These are phyloP conservation scores for Rubia balearica DNA, from an alignment of 305 asterid species.

Conservation along the genomic window DNA sequence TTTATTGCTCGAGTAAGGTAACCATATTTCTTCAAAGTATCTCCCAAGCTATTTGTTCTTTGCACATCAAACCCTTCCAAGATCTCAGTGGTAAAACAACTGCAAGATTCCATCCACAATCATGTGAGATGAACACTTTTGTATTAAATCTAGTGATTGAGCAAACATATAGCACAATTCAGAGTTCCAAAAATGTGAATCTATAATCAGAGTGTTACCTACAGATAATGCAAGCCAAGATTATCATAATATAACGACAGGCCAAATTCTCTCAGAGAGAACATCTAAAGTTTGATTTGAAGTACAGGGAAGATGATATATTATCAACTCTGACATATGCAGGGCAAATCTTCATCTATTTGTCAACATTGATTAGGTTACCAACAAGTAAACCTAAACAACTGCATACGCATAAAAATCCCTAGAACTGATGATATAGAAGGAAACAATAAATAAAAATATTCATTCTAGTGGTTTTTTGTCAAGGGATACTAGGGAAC, in stretches of 20 bases:
- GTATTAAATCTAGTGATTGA: slow-evolving; percentile 4
- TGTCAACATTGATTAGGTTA: not conserved
- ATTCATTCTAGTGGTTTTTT: not conserved
- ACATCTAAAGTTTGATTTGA: not conserved
- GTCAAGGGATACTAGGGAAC: not conserved
- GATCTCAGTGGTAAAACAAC: slow-evolving; percentile 96
- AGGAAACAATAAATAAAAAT: not conserved
- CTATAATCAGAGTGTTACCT: not conserved
- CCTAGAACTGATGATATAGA: not conserved
- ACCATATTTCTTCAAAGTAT: slow-evolving; percentile 77
- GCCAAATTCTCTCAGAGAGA: not conserved
- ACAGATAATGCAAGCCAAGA: not conserved
- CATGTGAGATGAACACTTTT: slow-evolving; percentile 16
- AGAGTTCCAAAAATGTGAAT: not conserved
- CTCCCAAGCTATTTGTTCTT: slow-evolving; percentile 76
- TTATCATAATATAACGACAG: not conserved
- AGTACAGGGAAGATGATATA: not conserved
- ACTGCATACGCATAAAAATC: not conserved
- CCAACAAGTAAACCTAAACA: not conserved
- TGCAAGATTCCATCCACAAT: slow-evolving; percentile 31
- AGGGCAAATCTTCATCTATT: not conserved
- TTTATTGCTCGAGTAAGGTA: slow-evolving; percentile 71
- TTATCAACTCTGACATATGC: not conserved
- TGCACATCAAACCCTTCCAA: slow-evolving; percentile 96
- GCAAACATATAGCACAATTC: not conserved